Evolutionary conservation across 805 yeast genomes (phyloP), one percentile per base, ranked within the genome.

Genomic region (Candida ficus): DNA sequence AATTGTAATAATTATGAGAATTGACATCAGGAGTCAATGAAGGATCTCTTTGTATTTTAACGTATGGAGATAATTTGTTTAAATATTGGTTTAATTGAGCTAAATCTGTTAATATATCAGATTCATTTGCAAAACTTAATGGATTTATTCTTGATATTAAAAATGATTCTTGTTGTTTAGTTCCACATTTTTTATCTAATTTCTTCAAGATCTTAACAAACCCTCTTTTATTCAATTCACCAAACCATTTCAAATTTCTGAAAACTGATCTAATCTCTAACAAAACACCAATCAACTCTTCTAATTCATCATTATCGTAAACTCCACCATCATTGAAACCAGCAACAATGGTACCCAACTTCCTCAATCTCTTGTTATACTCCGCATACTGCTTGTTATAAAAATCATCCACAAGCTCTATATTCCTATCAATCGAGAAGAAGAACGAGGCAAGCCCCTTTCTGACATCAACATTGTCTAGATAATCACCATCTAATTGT

Each of bases 221-320:
- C 0, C 96, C 98, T 45, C 95, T 78, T 56, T 83, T 86, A 67
- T 90, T 90, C 53, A 90, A 75, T 56, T 91, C 97, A 19, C 95
- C 95, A 60, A 76, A 90, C 96, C 97, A 91, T 60, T 86, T 89
- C 57, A 90, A 68, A 61, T 89, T 89, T 42, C 96, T 71, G 46
- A 84, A 76, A 44, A 78, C 78, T 14, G 83, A 71, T 35, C 95
- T 72, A 39, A 88, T 67, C 59, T 89, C 96, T 18, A 88, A 67
- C 29, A 90, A 64, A 16, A 88, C 80, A 18, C 76, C 78, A 23
- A 78, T 62, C 27, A 83, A 65, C 50, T 83, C 90, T 37, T 78
- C 82, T 2, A 70, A 41, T 22, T 73, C 68, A 42, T 82, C 88
- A 54, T 67, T 33, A 49, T 73, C 51, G 59, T 70, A 47, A 25